These are phyloP conservation scores for Phytophthora pluvialis DNA, from an alignment of 352 stramenopile species.

Conservation along the genomic window DNA sequence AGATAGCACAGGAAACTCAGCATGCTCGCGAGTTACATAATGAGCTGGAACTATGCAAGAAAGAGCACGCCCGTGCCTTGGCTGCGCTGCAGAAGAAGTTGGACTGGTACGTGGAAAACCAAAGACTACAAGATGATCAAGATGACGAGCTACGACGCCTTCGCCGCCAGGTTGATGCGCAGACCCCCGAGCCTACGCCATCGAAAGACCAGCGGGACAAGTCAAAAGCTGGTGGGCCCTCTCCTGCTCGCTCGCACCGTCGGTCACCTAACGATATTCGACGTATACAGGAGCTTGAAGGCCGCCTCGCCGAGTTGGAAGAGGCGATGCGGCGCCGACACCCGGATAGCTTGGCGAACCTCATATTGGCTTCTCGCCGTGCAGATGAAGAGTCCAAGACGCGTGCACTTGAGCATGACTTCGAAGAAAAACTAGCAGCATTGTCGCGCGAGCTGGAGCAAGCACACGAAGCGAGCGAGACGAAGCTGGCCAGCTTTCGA, in stretches of 20 bases:
- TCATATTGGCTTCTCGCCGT: slow-evolving; percentile 76
- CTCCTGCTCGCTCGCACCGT: slow-evolving; percentile 25
- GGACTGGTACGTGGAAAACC: slow-evolving; percentile 88
- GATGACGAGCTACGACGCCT: slow-evolving; percentile 64
- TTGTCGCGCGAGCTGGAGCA: slow-evolving; percentile 59
- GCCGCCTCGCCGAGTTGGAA: slow-evolving; percentile 70
- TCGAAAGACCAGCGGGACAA: slow-evolving; percentile 25
- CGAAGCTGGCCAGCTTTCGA: slow-evolving; percentile 69
- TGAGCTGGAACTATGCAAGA: slow-evolving; percentile 51
- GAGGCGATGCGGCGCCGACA: slow-evolving; percentile 77
- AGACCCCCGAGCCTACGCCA: slow-evolving; percentile 11
- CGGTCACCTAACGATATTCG: slow-evolving; percentile 65
- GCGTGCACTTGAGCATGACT: slow-evolving; percentile 39
- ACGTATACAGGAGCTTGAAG: slow-evolving; percentile 80
- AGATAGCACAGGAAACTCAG: slow-evolving; percentile 62
- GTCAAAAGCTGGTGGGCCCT: slow-evolving; percentile 8
- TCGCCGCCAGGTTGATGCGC: slow-evolving; percentile 22
- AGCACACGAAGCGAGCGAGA: slow-evolving; percentile 56
- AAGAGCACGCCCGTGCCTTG: slow-evolving; percentile 57
- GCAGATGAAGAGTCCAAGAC: slow-evolving; percentile 70
- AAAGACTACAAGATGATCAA: slow-evolving; percentile 79
- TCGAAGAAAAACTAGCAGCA: slow-evolving; percentile 47
- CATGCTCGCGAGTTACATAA: slow-evolving; percentile 53
- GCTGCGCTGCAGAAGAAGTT: slow-evolving; percentile 77
- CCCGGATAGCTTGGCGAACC: slow-evolving; percentile 79